A percentile compares a stretch with the other conserved stretches of the same genome.
phyloP scores from a whole-genome alignment of 176 grass and related monocot genomes.

The Stipa capillata region DNA sequence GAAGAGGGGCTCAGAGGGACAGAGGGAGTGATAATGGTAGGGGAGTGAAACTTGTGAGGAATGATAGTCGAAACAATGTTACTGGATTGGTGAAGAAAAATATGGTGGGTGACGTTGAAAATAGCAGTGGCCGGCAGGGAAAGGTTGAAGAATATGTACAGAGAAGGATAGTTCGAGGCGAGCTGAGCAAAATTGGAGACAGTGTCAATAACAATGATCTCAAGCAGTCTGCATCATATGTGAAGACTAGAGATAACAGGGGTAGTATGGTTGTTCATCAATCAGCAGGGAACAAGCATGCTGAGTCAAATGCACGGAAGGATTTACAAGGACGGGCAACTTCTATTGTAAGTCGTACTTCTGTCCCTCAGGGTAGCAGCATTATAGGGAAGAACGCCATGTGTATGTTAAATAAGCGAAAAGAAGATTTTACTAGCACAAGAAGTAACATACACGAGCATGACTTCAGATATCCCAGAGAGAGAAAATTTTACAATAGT shows the following conservation, averaged over 20 bases:
- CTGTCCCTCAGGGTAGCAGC: background rate
- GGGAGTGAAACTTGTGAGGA: background rate
- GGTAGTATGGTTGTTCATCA: constrained; percentile 20
- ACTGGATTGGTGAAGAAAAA: constrained; percentile 19
- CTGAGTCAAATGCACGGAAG: constrained; percentile 2
- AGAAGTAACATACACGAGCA: too few relatives aligned
- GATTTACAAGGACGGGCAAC: background rate
- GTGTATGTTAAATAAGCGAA: background rate
- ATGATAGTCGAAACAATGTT: constrained; percentile 5
- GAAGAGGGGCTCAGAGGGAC: constrained; percentile 4
- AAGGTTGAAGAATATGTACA: constrained; percentile 28
- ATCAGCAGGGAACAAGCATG: constrained; percentile 3
- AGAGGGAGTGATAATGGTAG: background rate
- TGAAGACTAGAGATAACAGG: constrained; percentile 10
- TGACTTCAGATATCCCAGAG: too few relatives aligned
- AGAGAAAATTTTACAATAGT: background rate
- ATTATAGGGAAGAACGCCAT: constrained; percentile 8
- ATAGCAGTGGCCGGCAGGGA: background rate
- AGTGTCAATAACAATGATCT: background rate
- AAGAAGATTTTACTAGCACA: background rate
- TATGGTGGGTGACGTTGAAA: background rate
- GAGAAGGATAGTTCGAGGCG: constrained; percentile 31
- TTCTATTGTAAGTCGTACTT: background rate
- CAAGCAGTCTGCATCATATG: constrained; percentile 16
- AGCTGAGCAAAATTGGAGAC: background rate